Conservation (phyloP, 805 yeast species). For the Lachancea mirantina region DNA sequence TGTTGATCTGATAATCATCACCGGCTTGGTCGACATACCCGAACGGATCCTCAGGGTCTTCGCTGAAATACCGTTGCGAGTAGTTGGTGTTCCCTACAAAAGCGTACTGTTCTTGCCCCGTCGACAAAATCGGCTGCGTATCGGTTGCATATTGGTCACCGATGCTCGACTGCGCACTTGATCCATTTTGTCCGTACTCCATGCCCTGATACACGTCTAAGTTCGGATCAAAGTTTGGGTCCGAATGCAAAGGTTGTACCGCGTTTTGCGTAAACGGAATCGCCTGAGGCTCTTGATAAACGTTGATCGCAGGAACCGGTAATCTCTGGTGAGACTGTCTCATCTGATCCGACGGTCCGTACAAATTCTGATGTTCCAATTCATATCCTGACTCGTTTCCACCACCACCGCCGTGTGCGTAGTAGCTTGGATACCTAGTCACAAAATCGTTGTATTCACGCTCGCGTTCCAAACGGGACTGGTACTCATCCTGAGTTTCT, state of each 20-base stretch:
- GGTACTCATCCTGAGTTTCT: too few relatives aligned
- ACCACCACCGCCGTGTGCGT: neutral
- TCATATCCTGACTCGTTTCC: neutral
- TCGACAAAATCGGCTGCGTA: slow-evolving; percentile 20
- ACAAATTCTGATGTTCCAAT: neutral
- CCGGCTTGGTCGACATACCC: slow-evolving; percentile 29
- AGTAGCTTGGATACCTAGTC: slow-evolving; percentile 11
- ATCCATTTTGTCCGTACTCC: slow-evolving; percentile 6
- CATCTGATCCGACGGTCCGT: neutral
- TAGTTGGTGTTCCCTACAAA: neutral
- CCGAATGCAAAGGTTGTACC: slow-evolving; percentile 3
- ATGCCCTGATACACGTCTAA: slow-evolving; percentile 22
- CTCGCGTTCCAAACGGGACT: slow-evolving; percentile 3
- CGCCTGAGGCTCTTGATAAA: slow-evolving; percentile 20
- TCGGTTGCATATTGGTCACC: slow-evolving; percentile 9
- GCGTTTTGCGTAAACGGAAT: slow-evolving; percentile 8
- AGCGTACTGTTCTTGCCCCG: too few relatives aligned
- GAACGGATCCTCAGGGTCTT: slow-evolving; percentile 20
- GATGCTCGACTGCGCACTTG: slow-evolving; percentile 8
- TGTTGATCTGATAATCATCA: slow-evolving; percentile 31
- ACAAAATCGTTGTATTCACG: slow-evolving; percentile 17
- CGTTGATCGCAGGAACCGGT: slow-evolving; percentile 23
- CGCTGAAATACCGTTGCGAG: slow-evolving; percentile 6
- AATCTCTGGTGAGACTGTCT: slow-evolving; percentile 1
- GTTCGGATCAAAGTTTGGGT: slow-evolving; percentile 14